Evolutionary conservation across 164 flowering plant genomes (phyloP).

Genomic region (Malania oleifera): DNA sequence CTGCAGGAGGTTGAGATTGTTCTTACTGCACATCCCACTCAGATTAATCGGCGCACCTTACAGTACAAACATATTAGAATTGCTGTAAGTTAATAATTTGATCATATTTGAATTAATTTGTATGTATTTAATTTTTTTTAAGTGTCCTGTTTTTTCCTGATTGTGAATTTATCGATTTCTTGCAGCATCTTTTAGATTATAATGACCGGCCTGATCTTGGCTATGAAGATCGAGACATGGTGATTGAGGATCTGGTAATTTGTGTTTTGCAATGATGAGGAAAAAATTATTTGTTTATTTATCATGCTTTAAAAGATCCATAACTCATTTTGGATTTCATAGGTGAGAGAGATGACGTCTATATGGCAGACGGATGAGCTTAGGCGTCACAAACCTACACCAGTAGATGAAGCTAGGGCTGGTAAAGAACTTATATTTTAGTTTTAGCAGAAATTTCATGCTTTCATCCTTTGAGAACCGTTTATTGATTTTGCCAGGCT

Average conservation of each 20-base stretch:
- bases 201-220: constrained; percentile 79
- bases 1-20: constrained; percentile 86
- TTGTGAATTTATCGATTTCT: constrained; percentile 8
- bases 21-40: constrained; percentile 93
- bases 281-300: not conserved
- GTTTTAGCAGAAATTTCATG: constrained; percentile 3
- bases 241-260: constrained; percentile 90
- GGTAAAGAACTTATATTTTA: constrained; percentile 38
- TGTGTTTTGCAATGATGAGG: not conserved
- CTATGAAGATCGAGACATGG: constrained; percentile 79
- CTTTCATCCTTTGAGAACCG: constrained; percentile 11
- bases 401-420: constrained; percentile 96
- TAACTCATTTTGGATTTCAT: constrained; percentile 12
- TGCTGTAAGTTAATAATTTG: constrained; percentile 53
- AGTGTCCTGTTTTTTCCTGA: not conserved
- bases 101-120: not conserved
- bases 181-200: constrained; percentile 82
- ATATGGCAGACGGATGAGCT: constrained; percentile 98
- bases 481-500: constrained; percentile 37
- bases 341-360: constrained; percentile 89
- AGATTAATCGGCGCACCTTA: constrained; percentile 78
- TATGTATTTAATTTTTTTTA: not conserved
- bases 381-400: constrained; percentile 90
- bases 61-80: constrained; percentile 89
- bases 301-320: not conserved